These are phyloP conservation scores for Litchi chinensis DNA, from an alignment of 345 rosid species.

Conservation along the genomic window DNA sequence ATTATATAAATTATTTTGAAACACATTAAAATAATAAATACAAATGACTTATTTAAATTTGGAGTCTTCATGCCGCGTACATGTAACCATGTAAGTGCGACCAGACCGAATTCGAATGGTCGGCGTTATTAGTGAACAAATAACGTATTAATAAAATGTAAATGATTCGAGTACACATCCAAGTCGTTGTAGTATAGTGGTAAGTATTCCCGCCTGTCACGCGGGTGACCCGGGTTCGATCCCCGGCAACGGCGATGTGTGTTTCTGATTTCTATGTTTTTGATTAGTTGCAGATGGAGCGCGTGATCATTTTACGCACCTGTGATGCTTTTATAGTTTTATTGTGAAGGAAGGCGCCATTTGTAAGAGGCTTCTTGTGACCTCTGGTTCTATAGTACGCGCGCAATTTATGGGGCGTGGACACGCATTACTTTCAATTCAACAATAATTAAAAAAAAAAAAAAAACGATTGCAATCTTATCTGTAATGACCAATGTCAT, in stretches of 20 bases:
- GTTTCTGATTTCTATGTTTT: neutral
- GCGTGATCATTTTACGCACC: neutral
- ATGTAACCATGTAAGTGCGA: no score
- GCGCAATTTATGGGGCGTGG: neutral
- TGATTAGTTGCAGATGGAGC: neutral
- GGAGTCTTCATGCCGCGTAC: no score
- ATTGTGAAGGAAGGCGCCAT: neutral
- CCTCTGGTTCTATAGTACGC: neutral
- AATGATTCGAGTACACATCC: neutral
- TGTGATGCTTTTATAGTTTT: neutral
- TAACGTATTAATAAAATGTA: neutral
- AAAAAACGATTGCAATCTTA: no score
- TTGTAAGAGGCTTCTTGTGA: neutral
- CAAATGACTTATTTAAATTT: no score
- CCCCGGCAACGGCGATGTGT: slow-evolving; percentile 66
- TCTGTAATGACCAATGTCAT: no score
- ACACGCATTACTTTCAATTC: neutral
- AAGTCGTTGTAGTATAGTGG: slow-evolving; percentile 77
- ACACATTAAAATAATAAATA: no score
- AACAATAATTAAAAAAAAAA: no score
- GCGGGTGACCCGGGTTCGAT: slow-evolving; percentile 81
- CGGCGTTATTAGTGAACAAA: no score
- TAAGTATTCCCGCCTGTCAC: slow-evolving; percentile 73
- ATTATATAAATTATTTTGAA: no score
- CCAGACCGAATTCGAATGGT: no score